phyloP scores from a whole-genome alignment of 306 rosid species.

The Cucurbita ficifolia region DNA sequence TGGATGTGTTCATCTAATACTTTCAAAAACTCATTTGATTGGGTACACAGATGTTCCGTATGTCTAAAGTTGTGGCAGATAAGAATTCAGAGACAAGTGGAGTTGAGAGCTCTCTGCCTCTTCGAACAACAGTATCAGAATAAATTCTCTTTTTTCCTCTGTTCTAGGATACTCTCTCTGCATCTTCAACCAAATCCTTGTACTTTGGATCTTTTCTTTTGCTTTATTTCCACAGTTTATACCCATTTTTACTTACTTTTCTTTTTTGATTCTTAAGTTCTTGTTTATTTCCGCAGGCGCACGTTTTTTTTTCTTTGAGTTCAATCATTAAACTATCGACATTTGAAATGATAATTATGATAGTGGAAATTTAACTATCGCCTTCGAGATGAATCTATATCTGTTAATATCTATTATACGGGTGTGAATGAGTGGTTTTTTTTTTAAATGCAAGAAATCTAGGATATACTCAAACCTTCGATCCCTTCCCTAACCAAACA shows the following conservation, averaged over 20 bases:
- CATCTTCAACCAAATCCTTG: background rate
- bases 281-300: too few relatives aligned
- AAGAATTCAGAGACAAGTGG: slow-evolving; percentile 38
- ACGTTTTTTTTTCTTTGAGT: too few relatives aligned
- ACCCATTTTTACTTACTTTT: background rate
- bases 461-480: too few relatives aligned
- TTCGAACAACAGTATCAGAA: slow-evolving; percentile 37
- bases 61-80: slow-evolving; percentile 72
- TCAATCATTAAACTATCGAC: too few relatives aligned
- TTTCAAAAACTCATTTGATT: background rate
- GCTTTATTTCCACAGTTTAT: background rate
- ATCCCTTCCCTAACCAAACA: too few relatives aligned
- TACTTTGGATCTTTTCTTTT: background rate
- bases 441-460: too few relatives aligned
- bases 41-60: slow-evolving; percentile 73
- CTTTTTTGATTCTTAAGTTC: too few relatives aligned
- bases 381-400: too few relatives aligned
- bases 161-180: background rate
- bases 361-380: too few relatives aligned
- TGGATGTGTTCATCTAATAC: background rate
- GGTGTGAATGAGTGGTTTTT: too few relatives aligned
- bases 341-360: too few relatives aligned
- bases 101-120: slow-evolving; percentile 70
- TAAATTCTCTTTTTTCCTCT: slow-evolving; percentile 12
- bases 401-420: too few relatives aligned